Percentiles rank a stretch among this genome's conserved stretches.
phyloP scores from a whole-genome alignment of 805 yeast genomes.

The Ogataea philodendri region DNA sequence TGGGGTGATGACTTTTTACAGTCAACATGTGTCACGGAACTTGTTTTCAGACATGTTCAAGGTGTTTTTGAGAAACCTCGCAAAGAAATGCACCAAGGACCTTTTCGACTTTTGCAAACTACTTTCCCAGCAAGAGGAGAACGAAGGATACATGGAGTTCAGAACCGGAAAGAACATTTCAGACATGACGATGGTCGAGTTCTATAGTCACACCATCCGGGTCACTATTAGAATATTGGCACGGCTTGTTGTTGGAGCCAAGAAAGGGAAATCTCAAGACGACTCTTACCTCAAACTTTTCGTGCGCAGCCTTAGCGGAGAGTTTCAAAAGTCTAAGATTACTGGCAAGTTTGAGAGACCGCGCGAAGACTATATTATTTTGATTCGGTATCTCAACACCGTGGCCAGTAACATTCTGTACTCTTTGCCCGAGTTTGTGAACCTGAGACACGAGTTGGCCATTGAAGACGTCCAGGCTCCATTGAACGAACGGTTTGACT shows the following conservation, averaged over 20 bases:
- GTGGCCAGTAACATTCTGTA: slow-evolving; percentile 20
- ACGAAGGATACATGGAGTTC: slow-evolving; percentile 19
- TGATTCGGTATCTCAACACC: slow-evolving; percentile 26
- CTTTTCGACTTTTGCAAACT: slow-evolving; percentile 19
- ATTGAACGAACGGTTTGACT: slow-evolving; percentile 26
- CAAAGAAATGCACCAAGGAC: slow-evolving; percentile 13
- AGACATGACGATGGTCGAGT: slow-evolving; percentile 17
- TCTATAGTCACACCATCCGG: slow-evolving; percentile 17
- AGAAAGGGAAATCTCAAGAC: slow-evolving; percentile 4
- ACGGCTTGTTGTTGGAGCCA: slow-evolving; percentile 18
- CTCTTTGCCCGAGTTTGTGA: slow-evolving; percentile 21
- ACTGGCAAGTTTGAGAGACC: slow-evolving; percentile 7
- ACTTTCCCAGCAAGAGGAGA: slow-evolving; percentile 10
- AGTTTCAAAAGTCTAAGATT: slow-evolving; percentile 17
- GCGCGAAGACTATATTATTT: slow-evolving; percentile 19
- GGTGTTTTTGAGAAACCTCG: slow-evolving; percentile 20
- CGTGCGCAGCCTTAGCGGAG: slow-evolving; percentile 16
- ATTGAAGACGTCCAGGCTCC: slow-evolving; percentile 22
- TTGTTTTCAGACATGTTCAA: slow-evolving; percentile 15
- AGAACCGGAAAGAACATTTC: slow-evolving; percentile 23
- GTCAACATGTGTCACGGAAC: slow-evolving; percentile 4
- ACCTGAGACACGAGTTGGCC: slow-evolving; percentile 21
- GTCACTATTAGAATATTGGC: slow-evolving; percentile 25
- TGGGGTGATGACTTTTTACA: slow-evolving; percentile 20
- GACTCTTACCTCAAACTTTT: slow-evolving; percentile 12